Evolutionary conservation across 306 rosid genomes (phyloP).

Genomic region (Corylus heterophylla): DNA sequence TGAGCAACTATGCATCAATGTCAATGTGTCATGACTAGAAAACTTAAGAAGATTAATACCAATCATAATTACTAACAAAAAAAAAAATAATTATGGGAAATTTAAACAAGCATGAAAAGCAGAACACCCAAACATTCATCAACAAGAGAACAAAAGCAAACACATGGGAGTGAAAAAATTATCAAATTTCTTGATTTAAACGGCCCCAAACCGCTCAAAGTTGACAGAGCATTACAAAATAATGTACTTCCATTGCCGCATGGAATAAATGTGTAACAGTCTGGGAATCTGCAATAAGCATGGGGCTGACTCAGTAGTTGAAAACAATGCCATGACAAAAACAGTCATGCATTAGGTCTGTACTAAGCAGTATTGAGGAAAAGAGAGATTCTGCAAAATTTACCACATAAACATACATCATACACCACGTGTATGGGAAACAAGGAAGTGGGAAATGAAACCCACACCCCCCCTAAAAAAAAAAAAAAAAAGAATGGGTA

Average conservation of each 20-base stretch:
- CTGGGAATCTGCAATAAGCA: neutral
- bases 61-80: neutral
- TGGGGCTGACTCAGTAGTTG: neutral
- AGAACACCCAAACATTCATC: slow-evolving; percentile 9
- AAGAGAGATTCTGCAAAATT: neutral
- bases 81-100: neutral
- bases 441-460: neutral
- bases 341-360: neutral
- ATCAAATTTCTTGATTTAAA: slow-evolving; percentile 5
- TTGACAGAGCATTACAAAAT: neutral
- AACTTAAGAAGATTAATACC: slow-evolving; percentile 6
- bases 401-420: neutral
- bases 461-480: neutral
- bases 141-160: slow-evolving; percentile 10
- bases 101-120: slow-evolving; percentile 7
- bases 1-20: slow-evolving; percentile 23
- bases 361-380: neutral
- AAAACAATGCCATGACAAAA: neutral
- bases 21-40: neutral
- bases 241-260: neutral
- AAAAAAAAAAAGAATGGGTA: too few species aligned
- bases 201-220: slow-evolving; percentile 8
- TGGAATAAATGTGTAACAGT: neutral
- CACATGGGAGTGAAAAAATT: neutral
- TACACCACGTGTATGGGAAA: neutral